Evolutionary conservation across 225 moss, liverwort and hornwort genomes (phyloP).

Genomic region (Physcomitrium patens): DNA sequence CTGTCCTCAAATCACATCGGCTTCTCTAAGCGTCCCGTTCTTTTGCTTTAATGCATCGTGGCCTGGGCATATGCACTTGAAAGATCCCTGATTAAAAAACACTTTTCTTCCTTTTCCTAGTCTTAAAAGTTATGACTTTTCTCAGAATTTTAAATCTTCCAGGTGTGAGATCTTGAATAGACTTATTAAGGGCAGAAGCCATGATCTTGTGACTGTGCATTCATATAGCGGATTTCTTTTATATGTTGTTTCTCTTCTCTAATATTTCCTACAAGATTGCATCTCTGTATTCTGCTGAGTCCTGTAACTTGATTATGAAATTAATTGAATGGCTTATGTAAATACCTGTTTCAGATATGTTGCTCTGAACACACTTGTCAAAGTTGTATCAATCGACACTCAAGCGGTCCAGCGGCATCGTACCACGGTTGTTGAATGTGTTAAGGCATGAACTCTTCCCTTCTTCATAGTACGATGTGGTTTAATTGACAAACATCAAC

Average conservation of each 20-base stretch:
- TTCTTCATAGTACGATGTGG: constrained; percentile 6
- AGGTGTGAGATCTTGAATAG: constrained; percentile 11
- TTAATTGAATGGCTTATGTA: constrained; percentile 25
- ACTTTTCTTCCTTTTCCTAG: neutral
- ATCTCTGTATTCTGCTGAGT: constrained; percentile 11
- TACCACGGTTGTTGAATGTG: constrained; percentile 86
- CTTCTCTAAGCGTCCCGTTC: neutral
- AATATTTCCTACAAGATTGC: neutral
- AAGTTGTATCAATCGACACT: constrained; percentile 95
- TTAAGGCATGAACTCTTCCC: constrained; percentile 66
- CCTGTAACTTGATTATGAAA: constrained; percentile 23
- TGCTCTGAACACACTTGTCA: constrained; percentile 93
- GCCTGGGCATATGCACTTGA: neutral
- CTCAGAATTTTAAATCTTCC: constrained; percentile 10
- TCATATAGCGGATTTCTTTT: neutral
- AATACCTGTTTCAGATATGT: constrained; percentile 77
- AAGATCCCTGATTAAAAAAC: neutral
- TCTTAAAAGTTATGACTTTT: neutral
- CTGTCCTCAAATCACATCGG: neutral
- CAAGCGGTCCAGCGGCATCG: constrained; percentile 98
- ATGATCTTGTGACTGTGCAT: constrained; percentile 1
- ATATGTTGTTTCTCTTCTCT: constrained; percentile 6
- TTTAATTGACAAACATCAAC: constrained; percentile 16
- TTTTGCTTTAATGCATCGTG: neutral
- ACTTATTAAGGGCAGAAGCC: constrained; percentile 15